These are phyloP conservation scores for Podospora tetraspora DNA, from an alignment of 495 filamentous ascomycete species.

Conservation along the genomic window DNA sequence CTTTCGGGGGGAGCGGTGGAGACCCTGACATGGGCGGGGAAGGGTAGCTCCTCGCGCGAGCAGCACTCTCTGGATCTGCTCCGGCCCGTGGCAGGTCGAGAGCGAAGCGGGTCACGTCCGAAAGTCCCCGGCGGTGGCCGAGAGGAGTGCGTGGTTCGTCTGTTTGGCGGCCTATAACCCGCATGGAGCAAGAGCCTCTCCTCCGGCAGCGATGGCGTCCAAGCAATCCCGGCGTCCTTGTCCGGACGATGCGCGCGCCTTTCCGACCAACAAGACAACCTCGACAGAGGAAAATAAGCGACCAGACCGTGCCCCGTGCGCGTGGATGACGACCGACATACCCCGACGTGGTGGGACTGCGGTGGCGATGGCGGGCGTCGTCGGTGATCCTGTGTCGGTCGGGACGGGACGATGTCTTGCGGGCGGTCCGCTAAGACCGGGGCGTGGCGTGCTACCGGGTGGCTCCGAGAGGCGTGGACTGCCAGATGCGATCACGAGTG, in stretches of 20 bases:
- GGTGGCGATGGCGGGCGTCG: constrained; percentile 12
- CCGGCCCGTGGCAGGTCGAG: constrained; percentile 64
- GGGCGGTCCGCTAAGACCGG: constrained; percentile 1
- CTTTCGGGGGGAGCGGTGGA: constrained; percentile 62
- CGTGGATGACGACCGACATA: constrained; percentile 26
- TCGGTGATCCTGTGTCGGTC: constrained; percentile 1
- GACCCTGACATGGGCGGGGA: constrained; percentile 85
- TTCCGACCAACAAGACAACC: constrained; percentile 16
- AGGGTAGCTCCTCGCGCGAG: constrained; percentile 61
- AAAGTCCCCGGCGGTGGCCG: constrained; percentile 56
- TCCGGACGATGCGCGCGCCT: constrained; percentile 15
- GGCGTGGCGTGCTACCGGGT: constrained; percentile 7
- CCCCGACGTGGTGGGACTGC: constrained; percentile 21
- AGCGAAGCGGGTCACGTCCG: constrained; percentile 61
- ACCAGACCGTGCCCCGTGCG: constrained; percentile 25
- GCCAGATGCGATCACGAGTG: constrained; percentile 1
- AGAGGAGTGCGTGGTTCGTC: constrained; percentile 46
- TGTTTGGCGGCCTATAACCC: constrained; percentile 38
- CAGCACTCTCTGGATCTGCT: constrained; percentile 62
- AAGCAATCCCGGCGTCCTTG: constrained; percentile 26
- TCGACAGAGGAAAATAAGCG: constrained; percentile 22
- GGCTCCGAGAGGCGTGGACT: not conserved
- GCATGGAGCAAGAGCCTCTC: constrained; percentile 42
- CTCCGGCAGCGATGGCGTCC: constrained; percentile 23
- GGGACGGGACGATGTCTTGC: not conserved